Base-by-base conservation (phyloP, 768 basidiomycete genomes). In the Phaeotremella fagi region DNA sequence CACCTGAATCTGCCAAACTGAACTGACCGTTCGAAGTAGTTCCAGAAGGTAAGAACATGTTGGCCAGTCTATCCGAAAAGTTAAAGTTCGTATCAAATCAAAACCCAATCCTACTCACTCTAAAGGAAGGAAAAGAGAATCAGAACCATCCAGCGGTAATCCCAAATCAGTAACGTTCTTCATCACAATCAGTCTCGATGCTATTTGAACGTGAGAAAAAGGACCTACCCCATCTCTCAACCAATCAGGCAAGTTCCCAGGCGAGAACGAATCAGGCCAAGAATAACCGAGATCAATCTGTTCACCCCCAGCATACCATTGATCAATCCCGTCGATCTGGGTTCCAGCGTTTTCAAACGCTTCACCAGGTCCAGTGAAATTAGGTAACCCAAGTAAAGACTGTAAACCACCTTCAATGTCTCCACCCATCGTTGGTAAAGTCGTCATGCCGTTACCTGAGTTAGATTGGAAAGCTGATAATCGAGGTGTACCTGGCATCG, bases 131-230 rank as follows among this genome's bases (percentile, higher is more conserved):
- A 97, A 92, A 48, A 94, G 85, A 12, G 86, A 88, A 63, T 97
- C 91, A 3, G 85, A 87, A 38, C 91, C 91, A 62, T 91, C 91
- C 31, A 83, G 79, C n/a, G 91, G 91, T 48, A 95, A 77, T 15
- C 91, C 89, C 14, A 97, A 82, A 73, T 97, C 91, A 15, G 84
- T 83, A 59, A 92, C 76, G 68, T 83, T 90, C 88, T 94, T 75
- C 45, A 53, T 54, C 41, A 36, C 23, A 22, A 57, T 50, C 22
- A 54, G 38, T 23, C 18, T 43, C 36, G 23, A 5, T 23, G 48
- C 29, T 35, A 22, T 25, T 35, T 25, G 4, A 11, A 3, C 31
- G 37, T n/a, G 33, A 20, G 50, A 31, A 26, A 18, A 29, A 38
- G n/a, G 27, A 78, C 83, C 55, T 45, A 88, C 88, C 78, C 88